Percentiles rank a stretch among this genome's conserved stretches.
Evolutionary conservation across 768 basidiomycete species (phyloP).

Genomic region (Kwoniella newhampshirensis): DNA sequence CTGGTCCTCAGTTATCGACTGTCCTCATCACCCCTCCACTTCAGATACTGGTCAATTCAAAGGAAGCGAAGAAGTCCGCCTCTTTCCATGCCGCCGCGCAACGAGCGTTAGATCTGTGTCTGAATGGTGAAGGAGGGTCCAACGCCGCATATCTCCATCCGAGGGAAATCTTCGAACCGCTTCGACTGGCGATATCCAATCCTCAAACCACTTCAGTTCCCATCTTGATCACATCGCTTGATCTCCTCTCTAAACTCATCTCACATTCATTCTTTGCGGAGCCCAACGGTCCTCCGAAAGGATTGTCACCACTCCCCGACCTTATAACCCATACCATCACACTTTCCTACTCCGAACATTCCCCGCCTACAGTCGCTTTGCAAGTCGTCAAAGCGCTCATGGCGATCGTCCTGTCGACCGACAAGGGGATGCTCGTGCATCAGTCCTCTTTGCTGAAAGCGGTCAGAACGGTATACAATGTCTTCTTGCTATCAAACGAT

Average conservation of each 20-base stretch:
- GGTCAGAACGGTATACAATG: constrained; percentile 95
- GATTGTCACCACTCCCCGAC: constrained; percentile 79
- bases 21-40: constrained; percentile 65
- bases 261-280: constrained; percentile 96
- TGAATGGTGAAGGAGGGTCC: constrained; percentile 51
- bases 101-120: constrained; percentile 77
- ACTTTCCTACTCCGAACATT: constrained; percentile 80
- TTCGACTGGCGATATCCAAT: constrained; percentile 76
- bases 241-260: constrained; percentile 95
- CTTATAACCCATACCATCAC: constrained; percentile 93
- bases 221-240: constrained; percentile 92
- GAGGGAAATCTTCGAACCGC: constrained; percentile 90
- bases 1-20: constrained; percentile 42
- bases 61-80: constrained; percentile 78
- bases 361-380: constrained; percentile 84
- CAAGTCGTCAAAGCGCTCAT: constrained; percentile 96
- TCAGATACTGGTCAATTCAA: constrained; percentile 79
- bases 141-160: constrained; percentile 68
- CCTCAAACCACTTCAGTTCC: constrained; percentile 85
- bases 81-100: constrained; percentile 81
- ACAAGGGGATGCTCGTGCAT: constrained; percentile 66
- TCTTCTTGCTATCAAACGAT: constrained; percentile 86
- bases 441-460: constrained; percentile 94
- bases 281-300: constrained; percentile 66
- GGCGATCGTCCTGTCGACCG: constrained; percentile 73